phyloP scores from a whole-genome alignment of 805 yeast species.

The Isabelozyma rhagii region DNA sequence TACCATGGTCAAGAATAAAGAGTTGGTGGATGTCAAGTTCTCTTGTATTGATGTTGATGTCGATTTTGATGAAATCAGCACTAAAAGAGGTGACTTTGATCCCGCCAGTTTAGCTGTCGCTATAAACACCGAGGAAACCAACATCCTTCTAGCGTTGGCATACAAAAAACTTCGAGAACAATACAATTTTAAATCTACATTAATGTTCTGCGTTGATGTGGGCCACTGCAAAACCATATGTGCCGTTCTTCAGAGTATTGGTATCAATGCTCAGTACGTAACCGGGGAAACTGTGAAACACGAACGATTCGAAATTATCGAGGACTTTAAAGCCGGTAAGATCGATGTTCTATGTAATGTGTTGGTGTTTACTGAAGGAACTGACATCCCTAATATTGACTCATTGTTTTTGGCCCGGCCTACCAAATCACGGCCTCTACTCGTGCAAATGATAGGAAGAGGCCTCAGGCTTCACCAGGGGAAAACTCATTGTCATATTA shows the following conservation, averaged over 20 bases:
- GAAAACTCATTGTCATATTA: conserved; percentile 66
- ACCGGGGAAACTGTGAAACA: conserved; percentile 59
- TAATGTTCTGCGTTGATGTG: conserved; percentile 76
- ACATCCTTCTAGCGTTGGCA: conserved; percentile 55
- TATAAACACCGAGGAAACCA: conserved; percentile 53
- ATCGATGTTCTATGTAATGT: conserved; percentile 81
- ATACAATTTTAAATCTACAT: conserved; percentile 52
- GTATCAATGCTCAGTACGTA: conserved; percentile 68
- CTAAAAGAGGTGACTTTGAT: conserved; percentile 52
- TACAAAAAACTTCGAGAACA: conserved; percentile 36
- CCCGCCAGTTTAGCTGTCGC: conserved; percentile 47
- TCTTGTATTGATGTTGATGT: conserved; percentile 51
- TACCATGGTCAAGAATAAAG: conserved; percentile 65
- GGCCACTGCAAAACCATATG: conserved; percentile 59
- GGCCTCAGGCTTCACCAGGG: conserved; percentile 67
- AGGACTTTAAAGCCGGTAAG: conserved; percentile 58
- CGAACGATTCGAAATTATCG: conserved; percentile 51
- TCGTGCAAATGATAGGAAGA: conserved; percentile 88
- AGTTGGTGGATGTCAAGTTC: conserved; percentile 68
- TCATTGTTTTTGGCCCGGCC: conserved; percentile 77
- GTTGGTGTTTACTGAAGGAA: conserved; percentile 90
- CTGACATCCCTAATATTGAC: conserved; percentile 89
- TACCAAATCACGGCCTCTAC: conserved; percentile 65
- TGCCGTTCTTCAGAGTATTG: conserved; percentile 50
- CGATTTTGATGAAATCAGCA: conserved; percentile 35